Conservation (phyloP, 495 filamentous ascomycete species). For the Tuber brumale region DNA sequence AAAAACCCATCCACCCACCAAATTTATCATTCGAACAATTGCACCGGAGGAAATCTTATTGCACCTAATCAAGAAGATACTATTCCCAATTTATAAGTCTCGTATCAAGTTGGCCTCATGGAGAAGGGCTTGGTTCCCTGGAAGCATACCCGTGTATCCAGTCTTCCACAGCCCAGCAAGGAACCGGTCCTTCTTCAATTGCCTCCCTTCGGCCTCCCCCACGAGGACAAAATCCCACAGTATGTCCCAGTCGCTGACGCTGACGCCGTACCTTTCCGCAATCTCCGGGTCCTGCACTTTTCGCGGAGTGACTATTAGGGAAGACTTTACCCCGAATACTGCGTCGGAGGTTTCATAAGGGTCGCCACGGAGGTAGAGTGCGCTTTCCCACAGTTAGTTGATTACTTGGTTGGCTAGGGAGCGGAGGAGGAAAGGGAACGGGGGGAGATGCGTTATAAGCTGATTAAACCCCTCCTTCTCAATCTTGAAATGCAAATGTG, state of each 20-base stretch:
- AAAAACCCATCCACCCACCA: not conserved
- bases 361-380: slow-evolving; percentile 75
- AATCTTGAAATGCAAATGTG: slow-evolving; percentile 96
- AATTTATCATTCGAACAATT: not conserved
- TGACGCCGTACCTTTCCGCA: slow-evolving; percentile 53
- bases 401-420: slow-evolving; percentile 6
- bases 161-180: slow-evolving; percentile 62
- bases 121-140: not conserved
- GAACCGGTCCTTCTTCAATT: slow-evolving; percentile 64
- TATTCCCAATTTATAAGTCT: not conserved
- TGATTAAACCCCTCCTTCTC: slow-evolving; percentile 76
- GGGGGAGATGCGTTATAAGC: slow-evolving; percentile 66
- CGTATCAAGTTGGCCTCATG: not conserved
- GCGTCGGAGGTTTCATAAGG: slow-evolving; percentile 87
- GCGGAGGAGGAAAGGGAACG: slow-evolving; percentile 8
- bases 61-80: not conserved
- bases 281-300: slow-evolving; percentile 55
- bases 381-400: slow-evolving; percentile 45
- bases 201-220: slow-evolving; percentile 61
- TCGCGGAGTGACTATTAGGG: slow-evolving; percentile 65
- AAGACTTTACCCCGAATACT: slow-evolving; percentile 88
- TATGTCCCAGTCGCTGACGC: slow-evolving; percentile 52
- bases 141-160: slow-evolving; percentile 44
- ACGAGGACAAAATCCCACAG: slow-evolving; percentile 70
- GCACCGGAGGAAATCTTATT: not conserved